Conservation (phyloP, 2,329 filamentous ascomycete genomes). For the Fusarium acutatum region DNA sequence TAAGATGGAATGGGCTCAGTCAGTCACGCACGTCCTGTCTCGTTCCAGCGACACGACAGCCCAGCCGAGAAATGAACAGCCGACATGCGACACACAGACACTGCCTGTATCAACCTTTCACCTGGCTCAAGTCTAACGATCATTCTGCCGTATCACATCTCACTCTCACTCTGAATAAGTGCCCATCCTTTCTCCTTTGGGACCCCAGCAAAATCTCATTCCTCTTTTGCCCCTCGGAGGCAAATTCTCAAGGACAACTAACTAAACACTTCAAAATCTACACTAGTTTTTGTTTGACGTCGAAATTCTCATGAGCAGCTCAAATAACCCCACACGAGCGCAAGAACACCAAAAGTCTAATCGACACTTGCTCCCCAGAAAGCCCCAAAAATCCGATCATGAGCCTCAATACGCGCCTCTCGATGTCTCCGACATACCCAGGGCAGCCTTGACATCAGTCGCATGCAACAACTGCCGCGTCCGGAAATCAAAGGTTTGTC, state of each 20-base stretch:
- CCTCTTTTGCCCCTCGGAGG: background rate
- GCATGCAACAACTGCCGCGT: slow-evolving; percentile 17
- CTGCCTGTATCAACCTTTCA: background rate
- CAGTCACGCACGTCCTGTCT: background rate
- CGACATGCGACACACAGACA: background rate
- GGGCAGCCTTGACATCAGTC: slow-evolving; percentile 7
- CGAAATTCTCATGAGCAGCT: background rate
- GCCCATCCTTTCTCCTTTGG: background rate
- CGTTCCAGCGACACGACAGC: background rate
- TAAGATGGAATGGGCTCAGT: background rate
- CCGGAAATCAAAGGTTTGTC: slow-evolving; percentile 21
- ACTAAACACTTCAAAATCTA: background rate
- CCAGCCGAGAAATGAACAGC: background rate
- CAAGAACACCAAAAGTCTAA: slow-evolving; percentile 10
- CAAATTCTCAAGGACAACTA: background rate
- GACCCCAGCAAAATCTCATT: background rate
- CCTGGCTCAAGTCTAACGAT: background rate
- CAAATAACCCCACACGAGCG: slow-evolving; percentile 6
- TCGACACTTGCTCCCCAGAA: slow-evolving; percentile 12
- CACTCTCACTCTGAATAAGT: background rate
- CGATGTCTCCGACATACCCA: background rate
- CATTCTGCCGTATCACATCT: background rate
- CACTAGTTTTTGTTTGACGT: background rate
- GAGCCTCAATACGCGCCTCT: slow-evolving; percentile 1
- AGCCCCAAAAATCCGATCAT: background rate